Conservation (phyloP, 192 early-diverging fungal species). For the Backusella parvicylindrica region DNA sequence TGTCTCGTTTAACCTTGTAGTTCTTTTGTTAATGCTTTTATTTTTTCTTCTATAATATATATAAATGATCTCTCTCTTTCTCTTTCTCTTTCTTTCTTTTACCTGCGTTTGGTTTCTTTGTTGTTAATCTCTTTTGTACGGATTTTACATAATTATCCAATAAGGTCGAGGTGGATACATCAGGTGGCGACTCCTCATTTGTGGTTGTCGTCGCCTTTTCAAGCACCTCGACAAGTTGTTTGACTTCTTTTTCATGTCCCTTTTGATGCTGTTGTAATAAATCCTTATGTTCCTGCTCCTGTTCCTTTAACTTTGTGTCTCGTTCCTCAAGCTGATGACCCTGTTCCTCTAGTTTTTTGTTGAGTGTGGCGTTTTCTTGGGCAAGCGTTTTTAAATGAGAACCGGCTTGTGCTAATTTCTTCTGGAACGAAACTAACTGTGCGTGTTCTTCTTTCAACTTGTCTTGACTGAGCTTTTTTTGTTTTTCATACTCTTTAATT, state of each 20-base stretch:
- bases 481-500: conserved; percentile 5
- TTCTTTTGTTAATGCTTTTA: not conserved
- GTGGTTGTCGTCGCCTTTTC: not conserved
- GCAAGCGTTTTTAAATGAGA: conserved; percentile 34
- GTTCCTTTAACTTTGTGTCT: not conserved
- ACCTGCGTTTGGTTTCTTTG: not conserved
- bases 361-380: conserved; percentile 11
- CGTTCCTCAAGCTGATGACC: not conserved
- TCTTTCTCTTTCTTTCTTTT: not conserved
- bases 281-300: not conserved
- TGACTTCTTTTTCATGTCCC: not conserved
- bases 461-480: not conserved
- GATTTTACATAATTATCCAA: conserved; percentile 12
- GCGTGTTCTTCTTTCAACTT: conserved; percentile 11
- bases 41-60: not conserved
- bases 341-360: not conserved
- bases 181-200: not conserved
- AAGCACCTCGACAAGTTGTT: not conserved
- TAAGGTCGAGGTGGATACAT: not conserved
- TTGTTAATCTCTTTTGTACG: not conserved
- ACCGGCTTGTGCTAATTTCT: conserved; percentile 32
- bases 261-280: not conserved
- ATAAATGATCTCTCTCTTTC: not conserved
- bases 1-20: not conserved
- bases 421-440: conserved; percentile 5